A percentile compares a stretch with the other conserved stretches of the same genome.
phyloP scores from a whole-genome alignment of 2,329 filamentous ascomycete genomes.

The Xylaria sp. region DNA sequence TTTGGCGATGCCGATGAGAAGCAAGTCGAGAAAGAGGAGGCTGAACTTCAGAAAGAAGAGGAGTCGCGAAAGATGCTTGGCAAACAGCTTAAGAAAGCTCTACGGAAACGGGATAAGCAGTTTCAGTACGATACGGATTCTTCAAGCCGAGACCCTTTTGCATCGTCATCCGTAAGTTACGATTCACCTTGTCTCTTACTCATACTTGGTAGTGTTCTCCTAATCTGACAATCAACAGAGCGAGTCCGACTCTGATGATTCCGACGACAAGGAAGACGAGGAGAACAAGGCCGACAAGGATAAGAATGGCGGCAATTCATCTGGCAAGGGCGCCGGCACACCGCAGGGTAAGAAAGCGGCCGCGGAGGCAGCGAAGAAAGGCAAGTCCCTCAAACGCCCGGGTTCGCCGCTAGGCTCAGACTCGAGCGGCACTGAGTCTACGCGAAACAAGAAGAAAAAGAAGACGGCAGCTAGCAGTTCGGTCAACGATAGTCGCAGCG shows the following conservation, averaged over 20 bases:
- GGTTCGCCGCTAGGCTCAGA: slow-evolving; percentile 86
- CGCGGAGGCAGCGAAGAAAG: slow-evolving; percentile 47
- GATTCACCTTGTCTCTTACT: slow-evolving; percentile 12
- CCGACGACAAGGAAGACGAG: slow-evolving; percentile 35
- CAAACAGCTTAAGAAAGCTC: slow-evolving; percentile 71
- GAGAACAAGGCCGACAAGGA: slow-evolving; percentile 39
- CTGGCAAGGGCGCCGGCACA: slow-evolving; percentile 63
- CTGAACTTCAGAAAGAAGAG: slow-evolving; percentile 63
- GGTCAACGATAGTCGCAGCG: slow-evolving; percentile 47
- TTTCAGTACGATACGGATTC: slow-evolving; percentile 74
- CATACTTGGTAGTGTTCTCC: slow-evolving; percentile 1
- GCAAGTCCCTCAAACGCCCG: slow-evolving; percentile 68
- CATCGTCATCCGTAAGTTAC: slow-evolving; percentile 42
- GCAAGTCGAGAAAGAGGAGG: slow-evolving; percentile 67
- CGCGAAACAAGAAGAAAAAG: slow-evolving; percentile 70
- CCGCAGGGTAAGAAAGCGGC: slow-evolving; percentile 45
- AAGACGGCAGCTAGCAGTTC: slow-evolving; percentile 35
- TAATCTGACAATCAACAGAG: slow-evolving; percentile 27
- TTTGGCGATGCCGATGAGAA: slow-evolving; percentile 67
- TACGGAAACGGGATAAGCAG: slow-evolving; percentile 81
- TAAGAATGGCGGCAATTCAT: slow-evolving; percentile 50
- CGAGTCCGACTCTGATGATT: slow-evolving; percentile 38
- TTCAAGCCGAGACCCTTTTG: slow-evolving; percentile 50
- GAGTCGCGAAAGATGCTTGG: slow-evolving; percentile 65
- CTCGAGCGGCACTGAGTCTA: slow-evolving; percentile 84